Evolutionary conservation across 2,329 filamentous ascomycete genomes (phyloP), one percentile per base, ranked within the genome.

Genomic region (Zalaria obscura): DNA sequence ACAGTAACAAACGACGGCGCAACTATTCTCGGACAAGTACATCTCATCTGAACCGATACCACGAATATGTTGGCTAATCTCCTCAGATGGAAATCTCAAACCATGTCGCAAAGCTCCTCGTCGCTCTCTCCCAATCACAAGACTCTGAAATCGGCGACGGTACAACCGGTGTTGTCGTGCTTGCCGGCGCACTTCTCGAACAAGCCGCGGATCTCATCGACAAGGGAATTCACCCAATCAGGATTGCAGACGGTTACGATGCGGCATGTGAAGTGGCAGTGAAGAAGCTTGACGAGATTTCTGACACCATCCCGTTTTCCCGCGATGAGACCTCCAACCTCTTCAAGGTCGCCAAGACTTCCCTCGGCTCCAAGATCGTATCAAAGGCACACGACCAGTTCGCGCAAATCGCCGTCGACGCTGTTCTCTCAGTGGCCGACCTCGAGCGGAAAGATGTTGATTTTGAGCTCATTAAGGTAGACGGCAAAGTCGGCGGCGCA

Each of bases 351-450:
- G 91, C 91, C 45, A 87, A 86, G 66, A 98, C 91, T 48, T 91
- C 86, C 65, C 67, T 98, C 61, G 91, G 93, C 53, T 94, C 86
- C 74, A 98, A 98, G 72, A 98, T 98, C 59, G 91, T 98, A 39
- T 96, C 88, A 60, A 98, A 95, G 67, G 85, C 91, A 35, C 91
- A 98, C 66, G 89, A 96, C 64, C 89, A 96, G 61, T 98, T 98
- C 59, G 83, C 91, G 57, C 82, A 93, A 52, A 98, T 98, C 56
- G 91, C 91, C 41, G 87, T 98, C 36, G 91, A 98, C 58, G 93
- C 91, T 35, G 89, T 98, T 39, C 75, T 98, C 45, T 94, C 88
- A 2, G 93, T 98, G 45, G 91, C 91, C 40, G 91, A 98, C 60
- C 72, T 98, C 42, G 86, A 95, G 59, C 82, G 88, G 50, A 94